Conservation (phyloP, 164 flowering plant genomes). For the Pachysandra terminalis region DNA sequence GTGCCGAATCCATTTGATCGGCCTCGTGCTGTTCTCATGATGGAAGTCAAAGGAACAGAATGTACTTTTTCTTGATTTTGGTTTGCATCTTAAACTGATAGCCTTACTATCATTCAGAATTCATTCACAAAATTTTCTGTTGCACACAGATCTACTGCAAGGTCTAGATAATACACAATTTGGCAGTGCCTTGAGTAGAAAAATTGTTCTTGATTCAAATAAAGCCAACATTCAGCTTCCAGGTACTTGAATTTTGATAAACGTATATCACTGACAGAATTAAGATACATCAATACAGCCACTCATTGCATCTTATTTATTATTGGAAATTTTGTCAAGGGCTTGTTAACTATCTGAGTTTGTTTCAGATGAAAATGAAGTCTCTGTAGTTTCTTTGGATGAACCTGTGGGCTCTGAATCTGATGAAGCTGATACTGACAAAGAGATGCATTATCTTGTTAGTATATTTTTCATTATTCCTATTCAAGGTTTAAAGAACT, state of each 20-base stretch:
- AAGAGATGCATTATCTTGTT: conserved; percentile 60
- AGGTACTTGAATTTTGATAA: conserved; percentile 37
- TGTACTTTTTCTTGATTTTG: conserved; percentile 30
- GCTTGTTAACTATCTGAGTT: not conserved
- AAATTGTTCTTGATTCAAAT: conserved; percentile 31
- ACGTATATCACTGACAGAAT: not conserved
- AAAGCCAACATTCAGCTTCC: conserved; percentile 61
- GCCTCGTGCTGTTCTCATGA: conserved; percentile 73
- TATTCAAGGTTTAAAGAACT: too few species aligned
- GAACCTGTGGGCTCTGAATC: conserved; percentile 30
- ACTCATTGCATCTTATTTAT: not conserved
- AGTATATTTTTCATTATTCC: conserved; percentile 20
- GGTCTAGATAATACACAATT: conserved; percentile 21
- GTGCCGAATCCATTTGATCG: conserved; percentile 83
- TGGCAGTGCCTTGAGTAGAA: conserved; percentile 34
- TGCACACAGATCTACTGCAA: conserved; percentile 31
- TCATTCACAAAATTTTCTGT: too few species aligned
- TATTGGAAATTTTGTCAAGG: not conserved
- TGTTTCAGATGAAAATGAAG: conserved; percentile 58
- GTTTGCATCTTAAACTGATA: not conserved
- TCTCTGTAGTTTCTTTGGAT: conserved; percentile 51
- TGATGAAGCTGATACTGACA: conserved; percentile 36
- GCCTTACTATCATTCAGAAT: not conserved
- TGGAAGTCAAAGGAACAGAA: conserved; percentile 62
- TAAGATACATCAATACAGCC: not conserved